A percentile compares a stretch with the other conserved stretches of the same genome.
phyloP scores from a whole-genome alignment of 2,329 filamentous ascomycete genomes.

The Fusarium duplospermum region DNA sequence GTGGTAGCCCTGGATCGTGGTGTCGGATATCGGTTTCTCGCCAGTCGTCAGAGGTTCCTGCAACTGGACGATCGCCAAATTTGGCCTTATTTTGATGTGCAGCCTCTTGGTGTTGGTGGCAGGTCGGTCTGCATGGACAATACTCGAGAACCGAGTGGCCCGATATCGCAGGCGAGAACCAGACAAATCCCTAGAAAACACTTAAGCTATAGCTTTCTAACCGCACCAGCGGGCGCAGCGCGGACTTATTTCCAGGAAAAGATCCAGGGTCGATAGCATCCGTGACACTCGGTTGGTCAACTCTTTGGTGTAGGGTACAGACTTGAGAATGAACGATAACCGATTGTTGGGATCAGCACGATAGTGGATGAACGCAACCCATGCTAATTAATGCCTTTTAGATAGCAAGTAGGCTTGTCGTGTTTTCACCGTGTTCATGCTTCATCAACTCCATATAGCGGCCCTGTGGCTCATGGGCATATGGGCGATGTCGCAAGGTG shows the following conservation, averaged over 20 bases:
- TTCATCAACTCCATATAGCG: neutral
- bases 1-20: neutral
- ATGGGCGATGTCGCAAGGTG: neutral
- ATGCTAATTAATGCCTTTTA: neutral
- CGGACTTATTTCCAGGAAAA: too few species aligned
- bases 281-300: neutral
- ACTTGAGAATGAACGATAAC: neutral
- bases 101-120: neutral
- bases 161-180: neutral
- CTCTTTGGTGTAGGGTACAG: neutral
- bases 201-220: neutral
- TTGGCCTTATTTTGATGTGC: neutral
- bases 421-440: neutral
- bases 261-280: neutral
- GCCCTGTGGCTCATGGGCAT: neutral
- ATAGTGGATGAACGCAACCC: neutral
- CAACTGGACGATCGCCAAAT: neutral
- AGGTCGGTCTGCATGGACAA: neutral
- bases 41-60: neutral
- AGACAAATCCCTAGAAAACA: too few species aligned
- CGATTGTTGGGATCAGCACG: neutral
- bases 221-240: too few species aligned
- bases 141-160: neutral
- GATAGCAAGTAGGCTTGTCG: neutral
- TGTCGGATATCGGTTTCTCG: neutral